These are phyloP conservation scores for Sordariomycetes sp. DNA, from an alignment of 2,329 filamentous ascomycete genomes.

Conservation along the genomic window DNA sequence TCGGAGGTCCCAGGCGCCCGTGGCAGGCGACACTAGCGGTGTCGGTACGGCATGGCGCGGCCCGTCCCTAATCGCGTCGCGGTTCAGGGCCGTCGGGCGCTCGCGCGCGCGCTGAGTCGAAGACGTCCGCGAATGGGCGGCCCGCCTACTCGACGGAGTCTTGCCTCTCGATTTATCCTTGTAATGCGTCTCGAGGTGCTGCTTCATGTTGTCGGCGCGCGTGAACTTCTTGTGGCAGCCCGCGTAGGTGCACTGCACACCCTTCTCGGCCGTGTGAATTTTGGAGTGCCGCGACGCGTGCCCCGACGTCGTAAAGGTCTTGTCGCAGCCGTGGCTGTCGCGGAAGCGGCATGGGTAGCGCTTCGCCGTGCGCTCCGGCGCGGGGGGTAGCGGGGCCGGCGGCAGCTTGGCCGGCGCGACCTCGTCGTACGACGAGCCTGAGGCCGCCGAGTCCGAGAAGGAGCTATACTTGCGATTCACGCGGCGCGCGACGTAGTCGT, in stretches of 20 bases:
- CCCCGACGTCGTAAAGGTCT: conserved; percentile 74
- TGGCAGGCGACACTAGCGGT: conserved; percentile 21
- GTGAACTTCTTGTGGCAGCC: conserved; percentile 73
- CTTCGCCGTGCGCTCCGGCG: conserved; percentile 40
- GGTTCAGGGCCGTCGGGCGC: not conserved
- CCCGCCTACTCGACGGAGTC: conserved; percentile 4
- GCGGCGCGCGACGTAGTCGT: conserved; percentile 12
- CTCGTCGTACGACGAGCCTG: conserved; percentile 38
- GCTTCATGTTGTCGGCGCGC: conserved; percentile 78
- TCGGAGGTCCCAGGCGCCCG: conserved; percentile 31
- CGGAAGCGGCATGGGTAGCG: conserved; percentile 63
- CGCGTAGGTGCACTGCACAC: conserved; percentile 51
- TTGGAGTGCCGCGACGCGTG: conserved; percentile 78
- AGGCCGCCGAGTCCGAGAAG: conserved; percentile 28
- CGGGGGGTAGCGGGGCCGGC: not conserved
- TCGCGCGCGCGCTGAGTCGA: not conserved
- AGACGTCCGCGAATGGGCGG: not conserved
- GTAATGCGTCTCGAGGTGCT: conserved; percentile 66
- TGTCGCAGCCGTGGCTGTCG: conserved; percentile 57
- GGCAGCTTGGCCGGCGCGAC: conserved; percentile 24
- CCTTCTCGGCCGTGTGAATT: conserved; percentile 73
- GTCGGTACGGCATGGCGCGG: conserved; percentile 9
- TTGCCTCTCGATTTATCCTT: conserved; percentile 40
- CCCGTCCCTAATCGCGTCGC: not conserved
- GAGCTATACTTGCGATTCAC: conserved; percentile 22